Conservation (phyloP, 208 protist genomes). For the Tetramitus jugosus region DNA sequence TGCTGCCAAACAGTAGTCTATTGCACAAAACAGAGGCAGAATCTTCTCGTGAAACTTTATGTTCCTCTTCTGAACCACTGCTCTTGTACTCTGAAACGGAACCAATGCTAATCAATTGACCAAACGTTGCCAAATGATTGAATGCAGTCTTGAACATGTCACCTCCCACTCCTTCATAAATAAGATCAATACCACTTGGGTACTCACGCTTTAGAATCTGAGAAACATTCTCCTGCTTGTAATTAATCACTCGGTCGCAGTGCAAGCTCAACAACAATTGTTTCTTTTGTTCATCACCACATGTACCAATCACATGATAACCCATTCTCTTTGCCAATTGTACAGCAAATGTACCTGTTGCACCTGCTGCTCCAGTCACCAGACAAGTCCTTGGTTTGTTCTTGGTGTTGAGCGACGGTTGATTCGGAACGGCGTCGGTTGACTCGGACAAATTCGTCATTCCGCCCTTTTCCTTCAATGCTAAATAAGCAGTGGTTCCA, state of each 20-base stretch:
- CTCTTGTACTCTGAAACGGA: slow-evolving; percentile 57
- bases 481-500: not conserved
- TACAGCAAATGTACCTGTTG: slow-evolving; percentile 71
- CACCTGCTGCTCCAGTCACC: slow-evolving; percentile 52
- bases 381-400: not conserved
- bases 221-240: slow-evolving; percentile 50
- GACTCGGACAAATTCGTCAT: too few species aligned
- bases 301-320: slow-evolving; percentile 68
- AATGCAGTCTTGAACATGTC: slow-evolving; percentile 57
- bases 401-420: not conserved
- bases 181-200: slow-evolving; percentile 63
- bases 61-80: not conserved
- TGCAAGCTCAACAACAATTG: slow-evolving; percentile 57
- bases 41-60: slow-evolving; percentile 3
- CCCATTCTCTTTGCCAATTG: slow-evolving; percentile 67
- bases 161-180: slow-evolving; percentile 79
- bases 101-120: slow-evolving; percentile 65
- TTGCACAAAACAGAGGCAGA: slow-evolving; percentile 23
- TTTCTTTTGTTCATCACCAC: slow-evolving; percentile 61
- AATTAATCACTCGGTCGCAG: slow-evolving; percentile 66
- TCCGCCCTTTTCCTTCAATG: not conserved
- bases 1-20: not conserved
- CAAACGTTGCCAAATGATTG: slow-evolving; percentile 52
- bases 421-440: too few species aligned
- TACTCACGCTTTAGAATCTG: slow-evolving; percentile 40